Evolutionary conservation across 1,284 basidiomycete species (phyloP).

Genomic region (Rhodotorula mucilaginosa): DNA sequence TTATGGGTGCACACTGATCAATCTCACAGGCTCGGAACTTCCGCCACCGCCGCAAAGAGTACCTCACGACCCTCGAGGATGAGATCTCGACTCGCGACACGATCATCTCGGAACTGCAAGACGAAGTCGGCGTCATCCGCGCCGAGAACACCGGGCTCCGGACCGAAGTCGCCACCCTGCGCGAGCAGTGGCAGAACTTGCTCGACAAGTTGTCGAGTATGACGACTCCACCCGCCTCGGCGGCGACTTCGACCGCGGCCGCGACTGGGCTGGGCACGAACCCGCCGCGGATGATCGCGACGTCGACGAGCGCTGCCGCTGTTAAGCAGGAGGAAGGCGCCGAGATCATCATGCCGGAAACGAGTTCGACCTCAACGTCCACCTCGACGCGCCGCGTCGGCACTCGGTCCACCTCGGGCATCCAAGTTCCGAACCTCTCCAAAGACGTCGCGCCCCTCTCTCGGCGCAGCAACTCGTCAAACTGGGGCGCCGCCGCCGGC

Average conservation of each 20-base stretch:
- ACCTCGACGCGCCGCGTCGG: conserved; percentile 13
- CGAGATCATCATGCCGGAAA: conserved; percentile 7
- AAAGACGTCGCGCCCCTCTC: conserved; percentile 70
- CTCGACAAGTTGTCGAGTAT: conserved; percentile 50
- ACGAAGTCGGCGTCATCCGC: conserved; percentile 55
- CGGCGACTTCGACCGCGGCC: conserved; percentile 29
- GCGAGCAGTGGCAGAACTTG: conserved; percentile 56
- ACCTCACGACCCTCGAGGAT: conserved; percentile 59
- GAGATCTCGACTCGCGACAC: conserved; percentile 90
- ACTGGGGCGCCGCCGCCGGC: conserved; percentile 48
- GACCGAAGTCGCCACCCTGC: conserved; percentile 77
- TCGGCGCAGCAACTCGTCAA: conserved; percentile 41
- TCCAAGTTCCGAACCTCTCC: conserved; percentile 66
- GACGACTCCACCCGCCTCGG: conserved; percentile 38
- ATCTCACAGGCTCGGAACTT: conserved; percentile 9
- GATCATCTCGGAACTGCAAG: conserved; percentile 80
- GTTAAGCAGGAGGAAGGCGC: conserved; percentile 37
- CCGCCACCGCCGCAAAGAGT: conserved; percentile 52
- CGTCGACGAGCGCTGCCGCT: conserved; percentile 7
- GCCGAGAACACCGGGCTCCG: conserved; percentile 78
- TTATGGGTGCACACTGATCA: too few species aligned
- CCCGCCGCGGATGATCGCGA: conserved; percentile 2
- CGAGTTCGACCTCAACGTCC: background rate
- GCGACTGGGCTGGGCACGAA: conserved; percentile 36
- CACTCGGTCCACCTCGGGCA: conserved; percentile 44